These are phyloP conservation scores for Brettanomyces bruxellensis DNA, from an alignment of 805 yeast species.

Conservation along the genomic window DNA sequence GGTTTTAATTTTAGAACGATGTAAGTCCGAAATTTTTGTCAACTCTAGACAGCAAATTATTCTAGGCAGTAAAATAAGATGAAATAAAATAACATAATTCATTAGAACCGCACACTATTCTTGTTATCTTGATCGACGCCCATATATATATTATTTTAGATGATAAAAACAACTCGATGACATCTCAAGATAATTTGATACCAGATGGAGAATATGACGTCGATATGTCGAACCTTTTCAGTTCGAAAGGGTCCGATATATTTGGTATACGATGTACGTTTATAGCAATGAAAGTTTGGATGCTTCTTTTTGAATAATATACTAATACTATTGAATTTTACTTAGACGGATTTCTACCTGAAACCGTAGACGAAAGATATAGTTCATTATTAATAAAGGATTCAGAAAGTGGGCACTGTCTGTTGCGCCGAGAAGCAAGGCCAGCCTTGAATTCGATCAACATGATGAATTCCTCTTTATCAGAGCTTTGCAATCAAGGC, in stretches of 20 bases:
- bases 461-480: background rate
- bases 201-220: slow-evolving; percentile 30
- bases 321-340: background rate
- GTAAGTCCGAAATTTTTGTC: too few species aligned
- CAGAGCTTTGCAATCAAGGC: slow-evolving; percentile 6
- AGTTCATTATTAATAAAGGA: slow-evolving; percentile 17
- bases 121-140: too few species aligned
- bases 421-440: slow-evolving; percentile 20
- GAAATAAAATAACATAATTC: too few species aligned
- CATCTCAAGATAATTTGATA: slow-evolving; percentile 3
- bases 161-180: background rate
- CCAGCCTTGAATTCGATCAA: slow-evolving; percentile 12
- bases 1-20: too few species aligned
- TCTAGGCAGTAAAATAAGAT: too few species aligned
- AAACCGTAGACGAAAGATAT: slow-evolving; percentile 19
- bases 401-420: slow-evolving; percentile 10
- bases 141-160: too few species aligned
- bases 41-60: background rate
- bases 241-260: slow-evolving; percentile 11
- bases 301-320: background rate
- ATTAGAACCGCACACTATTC: background rate
- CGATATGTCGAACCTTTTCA: slow-evolving; percentile 21
- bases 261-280: slow-evolving; percentile 26
- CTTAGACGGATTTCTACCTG: slow-evolving; percentile 25
- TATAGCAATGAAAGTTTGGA: background rate